A percentile compares a stretch with the other conserved stretches of the same genome.
Conservation (phyloP, 495 filamentous ascomycete genomes). For the Evansstolkia leycettana region DNA sequence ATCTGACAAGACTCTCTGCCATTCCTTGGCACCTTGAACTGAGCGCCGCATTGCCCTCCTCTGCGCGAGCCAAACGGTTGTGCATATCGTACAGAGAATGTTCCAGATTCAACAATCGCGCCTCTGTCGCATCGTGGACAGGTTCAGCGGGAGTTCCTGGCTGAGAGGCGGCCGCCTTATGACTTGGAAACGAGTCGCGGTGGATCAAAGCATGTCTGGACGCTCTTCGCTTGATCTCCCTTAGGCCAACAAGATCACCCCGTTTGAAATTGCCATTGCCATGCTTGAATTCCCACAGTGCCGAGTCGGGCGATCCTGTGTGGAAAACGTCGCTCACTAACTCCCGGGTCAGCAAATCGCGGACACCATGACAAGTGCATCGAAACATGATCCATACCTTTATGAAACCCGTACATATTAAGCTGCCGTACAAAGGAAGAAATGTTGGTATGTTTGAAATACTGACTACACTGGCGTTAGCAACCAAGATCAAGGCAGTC, state of each 20-base stretch:
- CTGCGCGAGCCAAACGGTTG: slow-evolving; percentile 60
- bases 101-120: slow-evolving; percentile 64
- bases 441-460: slow-evolving; percentile 99
- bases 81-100: slow-evolving; percentile 73
- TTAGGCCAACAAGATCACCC: slow-evolving; percentile 79
- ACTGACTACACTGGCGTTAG: slow-evolving; percentile 48
- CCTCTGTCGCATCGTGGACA: slow-evolving; percentile 64
- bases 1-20: slow-evolving; percentile 66
- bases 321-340: slow-evolving; percentile 98
- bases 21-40: slow-evolving; percentile 71
- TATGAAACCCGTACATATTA: slow-evolving; percentile 99
- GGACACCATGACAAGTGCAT: not conserved
- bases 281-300: slow-evolving; percentile 98
- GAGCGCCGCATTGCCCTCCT: slow-evolving; percentile 70
- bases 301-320: slow-evolving; percentile 87
- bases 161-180: slow-evolving; percentile 61
- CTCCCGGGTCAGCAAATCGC: not conserved
- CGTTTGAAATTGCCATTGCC: slow-evolving; percentile 95
- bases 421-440: slow-evolving; percentile 96
- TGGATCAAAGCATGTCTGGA: slow-evolving; percentile 92
- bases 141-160: slow-evolving; percentile 78
- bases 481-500: slow-evolving; percentile 2
- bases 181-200: slow-evolving; percentile 76
- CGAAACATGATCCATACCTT: slow-evolving; percentile 51
- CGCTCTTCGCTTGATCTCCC: slow-evolving; percentile 95